Evolutionary conservation across 805 yeast genomes (phyloP).

Genomic region (Ogataea minuta): DNA sequence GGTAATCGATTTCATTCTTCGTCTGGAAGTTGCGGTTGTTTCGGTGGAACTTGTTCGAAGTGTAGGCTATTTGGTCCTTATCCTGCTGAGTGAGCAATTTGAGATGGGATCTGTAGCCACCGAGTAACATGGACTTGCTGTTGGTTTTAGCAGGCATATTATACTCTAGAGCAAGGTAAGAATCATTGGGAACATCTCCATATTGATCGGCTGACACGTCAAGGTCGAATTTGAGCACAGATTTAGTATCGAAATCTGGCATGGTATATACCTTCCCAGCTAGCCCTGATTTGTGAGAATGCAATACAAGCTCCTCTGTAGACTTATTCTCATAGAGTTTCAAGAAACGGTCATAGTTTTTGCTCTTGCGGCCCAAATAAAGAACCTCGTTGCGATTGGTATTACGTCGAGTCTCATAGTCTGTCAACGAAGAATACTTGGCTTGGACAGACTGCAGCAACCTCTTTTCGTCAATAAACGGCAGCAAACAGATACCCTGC

Average conservation of each 20-base stretch:
- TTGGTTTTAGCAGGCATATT: slow-evolving; percentile 55
- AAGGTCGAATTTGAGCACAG: slow-evolving; percentile 44
- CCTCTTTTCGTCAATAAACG: slow-evolving; percentile 85
- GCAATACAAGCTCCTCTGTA: slow-evolving; percentile 38
- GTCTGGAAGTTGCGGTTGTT: slow-evolving; percentile 28
- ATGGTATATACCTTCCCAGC: slow-evolving; percentile 51
- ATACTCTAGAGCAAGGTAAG: slow-evolving; percentile 48
- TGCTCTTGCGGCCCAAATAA: slow-evolving; percentile 63
- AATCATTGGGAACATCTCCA: slow-evolving; percentile 40
- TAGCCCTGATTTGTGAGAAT: slow-evolving; percentile 50
- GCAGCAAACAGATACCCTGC: slow-evolving; percentile 90
- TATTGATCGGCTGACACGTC: slow-evolving; percentile 30
- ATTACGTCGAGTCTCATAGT: slow-evolving; percentile 68
- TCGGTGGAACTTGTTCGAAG: slow-evolving; percentile 36
- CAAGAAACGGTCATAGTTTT: slow-evolving; percentile 41
- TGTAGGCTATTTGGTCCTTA: slow-evolving; percentile 55
- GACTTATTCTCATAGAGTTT: slow-evolving; percentile 40
- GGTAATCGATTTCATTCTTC: slow-evolving; percentile 33
- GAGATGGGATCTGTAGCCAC: slow-evolving; percentile 68
- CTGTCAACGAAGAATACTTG: slow-evolving; percentile 62
- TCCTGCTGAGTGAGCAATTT: slow-evolving; percentile 68
- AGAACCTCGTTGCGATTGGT: slow-evolving; percentile 68
- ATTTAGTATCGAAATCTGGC: slow-evolving; percentile 37
- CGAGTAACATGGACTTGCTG: slow-evolving; percentile 81
- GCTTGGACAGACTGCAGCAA: slow-evolving; percentile 62